Evolutionary conservation across 2,329 filamentous ascomycete genomes (phyloP).

Genomic region (Lecanosticta acicola): DNA sequence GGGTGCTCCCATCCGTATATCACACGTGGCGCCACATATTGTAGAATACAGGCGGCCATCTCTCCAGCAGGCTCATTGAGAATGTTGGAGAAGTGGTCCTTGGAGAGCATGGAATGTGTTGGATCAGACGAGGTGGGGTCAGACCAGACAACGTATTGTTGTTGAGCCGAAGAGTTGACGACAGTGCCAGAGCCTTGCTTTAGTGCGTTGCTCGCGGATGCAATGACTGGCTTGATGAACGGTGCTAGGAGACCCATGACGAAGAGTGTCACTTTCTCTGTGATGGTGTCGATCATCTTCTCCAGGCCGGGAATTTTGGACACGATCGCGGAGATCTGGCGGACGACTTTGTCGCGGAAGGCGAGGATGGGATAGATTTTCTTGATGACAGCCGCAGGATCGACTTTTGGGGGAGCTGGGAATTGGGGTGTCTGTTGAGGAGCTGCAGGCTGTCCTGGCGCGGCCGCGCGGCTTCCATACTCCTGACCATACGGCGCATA

Average conservation of each 20-base stretch:
- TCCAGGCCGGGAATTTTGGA: constrained; percentile 90
- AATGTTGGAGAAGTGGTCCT: constrained; percentile 49
- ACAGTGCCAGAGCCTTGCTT: constrained; percentile 78
- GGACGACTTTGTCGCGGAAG: constrained; percentile 91
- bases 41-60: constrained; percentile 56
- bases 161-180: constrained; percentile 47
- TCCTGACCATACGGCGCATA: constrained; percentile 21
- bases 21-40: constrained; percentile 81
- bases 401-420: constrained; percentile 20
- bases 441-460: constrained; percentile 29
- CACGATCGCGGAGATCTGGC: constrained; percentile 75
- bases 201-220: constrained; percentile 72
- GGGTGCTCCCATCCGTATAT: constrained; percentile 92
- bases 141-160: constrained; percentile 48
- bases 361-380: constrained; percentile 91
- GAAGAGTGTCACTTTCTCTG: constrained; percentile 86
- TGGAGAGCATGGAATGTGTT: constrained; percentile 48
- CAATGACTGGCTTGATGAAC: constrained; percentile 87
- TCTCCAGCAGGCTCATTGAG: constrained; percentile 47
- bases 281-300: constrained; percentile 84
- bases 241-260: constrained; percentile 85
- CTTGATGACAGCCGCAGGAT: constrained; percentile 33
- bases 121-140: constrained; percentile 45
- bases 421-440: constrained; percentile 24
- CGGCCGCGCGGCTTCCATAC: constrained; percentile 12